These are phyloP conservation scores for Ophiostoma sp. DNA, from an alignment of 2,329 filamentous ascomycete genomes.

Conservation along the genomic window DNA sequence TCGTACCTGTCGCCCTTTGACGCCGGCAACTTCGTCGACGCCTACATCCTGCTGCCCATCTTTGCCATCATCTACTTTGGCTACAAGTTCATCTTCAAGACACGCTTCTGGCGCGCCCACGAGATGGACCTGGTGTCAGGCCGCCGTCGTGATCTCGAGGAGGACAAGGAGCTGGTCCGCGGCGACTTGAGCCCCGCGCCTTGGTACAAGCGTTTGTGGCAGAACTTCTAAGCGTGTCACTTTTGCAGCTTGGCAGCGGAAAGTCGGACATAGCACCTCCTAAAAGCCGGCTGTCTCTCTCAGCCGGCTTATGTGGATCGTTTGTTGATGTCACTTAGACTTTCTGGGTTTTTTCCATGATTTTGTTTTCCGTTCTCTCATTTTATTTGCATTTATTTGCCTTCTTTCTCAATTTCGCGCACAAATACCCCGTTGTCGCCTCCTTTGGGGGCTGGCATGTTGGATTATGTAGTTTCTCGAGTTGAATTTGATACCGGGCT, in stretches of 20 bases:
- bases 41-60: constrained; percentile 61
- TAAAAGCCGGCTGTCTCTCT: not conserved
- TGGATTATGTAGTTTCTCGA: not conserved
- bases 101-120: constrained; percentile 49
- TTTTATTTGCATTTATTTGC: not conserved
- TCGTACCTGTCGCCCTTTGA: constrained; percentile 59
- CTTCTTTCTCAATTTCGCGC: not conserved
- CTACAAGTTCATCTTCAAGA: constrained; percentile 58
- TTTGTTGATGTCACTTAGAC: not conserved
- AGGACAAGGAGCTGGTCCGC: constrained; percentile 39
- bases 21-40: constrained; percentile 61
- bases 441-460: not conserved
- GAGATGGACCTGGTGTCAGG: constrained; percentile 61
- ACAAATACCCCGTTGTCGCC: constrained; percentile 11
- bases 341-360: not conserved
- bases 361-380: not conserved
- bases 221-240: constrained; percentile 40
- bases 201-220: constrained; percentile 48
- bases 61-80: constrained; percentile 58
- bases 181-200: constrained; percentile 35
- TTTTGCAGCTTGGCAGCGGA: too few relatives aligned
- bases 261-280: not conserved
- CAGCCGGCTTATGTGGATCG: not conserved
- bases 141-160: constrained; percentile 55
- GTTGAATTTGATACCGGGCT: not conserved